phyloP scores from a whole-genome alignment of 208 protist genomes.

The Plasmodiophora brassicae region DNA sequence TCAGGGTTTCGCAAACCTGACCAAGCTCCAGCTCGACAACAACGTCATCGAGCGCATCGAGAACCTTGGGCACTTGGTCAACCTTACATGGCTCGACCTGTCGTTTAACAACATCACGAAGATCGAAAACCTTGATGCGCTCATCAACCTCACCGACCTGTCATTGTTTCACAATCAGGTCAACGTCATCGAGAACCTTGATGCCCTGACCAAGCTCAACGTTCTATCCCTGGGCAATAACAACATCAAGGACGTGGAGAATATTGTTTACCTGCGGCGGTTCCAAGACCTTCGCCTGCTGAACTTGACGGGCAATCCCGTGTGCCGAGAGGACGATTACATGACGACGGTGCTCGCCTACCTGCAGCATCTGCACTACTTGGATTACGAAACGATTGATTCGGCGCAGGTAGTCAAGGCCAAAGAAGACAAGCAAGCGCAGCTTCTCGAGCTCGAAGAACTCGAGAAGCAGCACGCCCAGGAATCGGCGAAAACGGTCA shows the following conservation, averaged over 20 bases:
- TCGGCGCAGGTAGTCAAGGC: neutral
- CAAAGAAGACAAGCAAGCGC: conserved; percentile 35
- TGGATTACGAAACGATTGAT: conserved; percentile 57
- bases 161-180: conserved; percentile 80
- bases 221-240: conserved; percentile 85
- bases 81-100: conserved; percentile 63
- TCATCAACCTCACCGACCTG: conserved; percentile 76
- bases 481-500: neutral
- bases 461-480: conserved; percentile 19
- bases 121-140: conserved; percentile 74
- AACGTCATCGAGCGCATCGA: conserved; percentile 83
- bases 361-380: conserved; percentile 57
- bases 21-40: conserved; percentile 85
- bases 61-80: conserved; percentile 71
- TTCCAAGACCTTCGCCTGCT: conserved; percentile 70
- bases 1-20: conserved; percentile 69
- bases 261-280: conserved; percentile 70
- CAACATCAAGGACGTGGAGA: conserved; percentile 73
- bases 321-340: conserved; percentile 52
- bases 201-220: conserved; percentile 66
- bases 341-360: conserved; percentile 59
- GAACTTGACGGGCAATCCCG: conserved; percentile 52
- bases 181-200: conserved; percentile 63
- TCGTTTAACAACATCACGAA: conserved; percentile 84
- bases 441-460: conserved; percentile 35